phyloP scores from a whole-genome alignment of 768 basidiomycete species.

The Obba rivulosa region DNA sequence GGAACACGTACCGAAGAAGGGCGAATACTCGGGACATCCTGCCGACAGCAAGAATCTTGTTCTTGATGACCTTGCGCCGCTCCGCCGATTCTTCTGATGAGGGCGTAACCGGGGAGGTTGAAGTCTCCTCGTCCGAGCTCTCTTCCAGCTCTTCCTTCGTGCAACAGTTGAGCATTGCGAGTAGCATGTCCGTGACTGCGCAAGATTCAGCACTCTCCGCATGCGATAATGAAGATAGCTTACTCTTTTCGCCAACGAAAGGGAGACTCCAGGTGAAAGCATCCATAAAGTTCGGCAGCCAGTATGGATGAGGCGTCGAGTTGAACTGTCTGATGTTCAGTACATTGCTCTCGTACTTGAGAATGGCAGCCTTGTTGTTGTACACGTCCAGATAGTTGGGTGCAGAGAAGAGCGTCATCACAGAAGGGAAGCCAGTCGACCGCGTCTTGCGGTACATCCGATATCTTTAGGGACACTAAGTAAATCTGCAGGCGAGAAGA shows the following conservation, averaged over 20 bases:
- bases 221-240: constrained; percentile 18
- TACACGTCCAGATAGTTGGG: constrained; percentile 99
- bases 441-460: constrained; percentile 99
- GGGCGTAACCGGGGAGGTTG: constrained; percentile 29
- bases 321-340: constrained; percentile 99
- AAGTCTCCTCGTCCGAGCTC: constrained; percentile 39
- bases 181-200: constrained; percentile 96
- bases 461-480: constrained; percentile 45
- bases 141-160: constrained; percentile 97
- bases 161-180: constrained; percentile 94
- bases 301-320: constrained; percentile 90
- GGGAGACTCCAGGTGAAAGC: constrained; percentile 98
- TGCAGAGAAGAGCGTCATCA: constrained; percentile 99
- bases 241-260: constrained; percentile 96
- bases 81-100: constrained; percentile 50
- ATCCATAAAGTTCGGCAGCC: constrained; percentile 97
- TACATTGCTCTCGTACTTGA: constrained; percentile 98
- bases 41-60: constrained; percentile 97
- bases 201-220: neutral
- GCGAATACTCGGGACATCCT: constrained; percentile 96
- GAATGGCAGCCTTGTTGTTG: constrained; percentile 97
- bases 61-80: constrained; percentile 90
- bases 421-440: constrained; percentile 96
- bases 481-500: neutral
- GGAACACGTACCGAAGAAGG: constrained; percentile 64